Conservation (phyloP, 345 rosid genomes). For the Dipteronia dyeriana region DNA sequence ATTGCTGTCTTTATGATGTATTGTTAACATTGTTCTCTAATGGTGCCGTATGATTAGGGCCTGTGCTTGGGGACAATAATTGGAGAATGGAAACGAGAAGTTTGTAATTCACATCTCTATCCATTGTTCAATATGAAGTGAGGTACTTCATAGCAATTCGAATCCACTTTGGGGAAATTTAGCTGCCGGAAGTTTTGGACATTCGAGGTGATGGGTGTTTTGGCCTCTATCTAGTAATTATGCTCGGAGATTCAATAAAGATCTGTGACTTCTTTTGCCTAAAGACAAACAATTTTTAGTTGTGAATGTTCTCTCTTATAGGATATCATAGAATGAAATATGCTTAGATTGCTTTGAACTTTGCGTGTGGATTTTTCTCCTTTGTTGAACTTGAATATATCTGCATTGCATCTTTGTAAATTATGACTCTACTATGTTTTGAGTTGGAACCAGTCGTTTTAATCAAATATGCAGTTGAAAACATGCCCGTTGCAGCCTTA, state of each 20-base stretch:
- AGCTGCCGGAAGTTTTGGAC: constrained; percentile 25
- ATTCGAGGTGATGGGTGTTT: constrained; percentile 19
- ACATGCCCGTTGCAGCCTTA: background rate
- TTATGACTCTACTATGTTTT: background rate
- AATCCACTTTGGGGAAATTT: constrained; percentile 11
- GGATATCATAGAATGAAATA: constrained; percentile 28
- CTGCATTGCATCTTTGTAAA: constrained; percentile 23
- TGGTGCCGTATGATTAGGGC: constrained; percentile 38
- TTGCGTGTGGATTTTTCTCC: constrained; percentile 14
- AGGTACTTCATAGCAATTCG: constrained; percentile 19
- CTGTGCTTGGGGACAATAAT: constrained; percentile 62
- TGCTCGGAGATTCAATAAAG: constrained; percentile 33
- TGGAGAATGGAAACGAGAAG: constrained; percentile 11
- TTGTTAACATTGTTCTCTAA: constrained; percentile 7
- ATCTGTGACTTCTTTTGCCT: constrained; percentile 22
- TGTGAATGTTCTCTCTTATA: constrained; percentile 22
- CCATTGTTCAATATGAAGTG: constrained; percentile 22
- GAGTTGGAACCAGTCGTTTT: background rate
- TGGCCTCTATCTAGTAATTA: constrained; percentile 16
- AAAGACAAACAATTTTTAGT: constrained; percentile 22
- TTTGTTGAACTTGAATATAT: background rate
- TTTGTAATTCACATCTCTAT: constrained; percentile 12
- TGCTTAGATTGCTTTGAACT: constrained; percentile 14
- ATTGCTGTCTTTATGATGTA: background rate
- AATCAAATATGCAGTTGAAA: background rate